Base-by-base conservation (phyloP, 2,329 filamentous ascomycete genomes). In the Phaeosphaeria sp. region DNA sequence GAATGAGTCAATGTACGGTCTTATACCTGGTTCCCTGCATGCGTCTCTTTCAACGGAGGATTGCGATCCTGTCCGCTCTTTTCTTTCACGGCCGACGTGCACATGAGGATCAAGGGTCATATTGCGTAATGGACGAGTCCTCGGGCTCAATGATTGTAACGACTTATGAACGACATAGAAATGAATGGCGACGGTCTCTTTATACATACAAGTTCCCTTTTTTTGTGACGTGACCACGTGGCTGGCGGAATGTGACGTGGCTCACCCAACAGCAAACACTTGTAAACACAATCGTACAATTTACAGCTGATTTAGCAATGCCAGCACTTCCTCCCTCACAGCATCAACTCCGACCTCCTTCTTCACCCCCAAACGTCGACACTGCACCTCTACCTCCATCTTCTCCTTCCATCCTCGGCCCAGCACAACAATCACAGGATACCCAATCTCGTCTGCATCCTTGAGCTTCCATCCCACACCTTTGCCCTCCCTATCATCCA, bases 361-460 rank as follows among this genome's bases (percentile, higher is more conserved):
- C 64, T 85, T 89, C 17, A 91, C 68, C 6, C 81, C 83, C 24
- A 94, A 79, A 55, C 85, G 83, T 57, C 91, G 84, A 77, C 92
- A 94, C 72, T 96, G 92, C 27, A 97, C 86, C 74, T 96, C 93
- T 39, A 90, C 85, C 17, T 82, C 77, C 55, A 59, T 57, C 48
- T 43, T 67, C 39, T 73, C 66, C 60, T 66, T 70, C 76, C 76
- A 78, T 7, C 58, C 59, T 18, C 64, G 61, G 6, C 94, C 94
- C 30, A 98, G 76, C 1, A 97, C 83, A 13, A 97, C 82, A 8
- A 94, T 83, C 13, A 98, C 82, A 0, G 94, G 94, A 74, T 96
- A 97, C 2, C 95, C 95, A 53, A 94, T 87, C 56, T 95, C 74
- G 75, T 98, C 93, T 1, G 94, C 95, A 78, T 99, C 95, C 39